Percentiles rank a stretch among this genome's conserved stretches.
Conservation (phyloP, 495 filamentous ascomycete genomes). For the Neurospora sp. region DNA sequence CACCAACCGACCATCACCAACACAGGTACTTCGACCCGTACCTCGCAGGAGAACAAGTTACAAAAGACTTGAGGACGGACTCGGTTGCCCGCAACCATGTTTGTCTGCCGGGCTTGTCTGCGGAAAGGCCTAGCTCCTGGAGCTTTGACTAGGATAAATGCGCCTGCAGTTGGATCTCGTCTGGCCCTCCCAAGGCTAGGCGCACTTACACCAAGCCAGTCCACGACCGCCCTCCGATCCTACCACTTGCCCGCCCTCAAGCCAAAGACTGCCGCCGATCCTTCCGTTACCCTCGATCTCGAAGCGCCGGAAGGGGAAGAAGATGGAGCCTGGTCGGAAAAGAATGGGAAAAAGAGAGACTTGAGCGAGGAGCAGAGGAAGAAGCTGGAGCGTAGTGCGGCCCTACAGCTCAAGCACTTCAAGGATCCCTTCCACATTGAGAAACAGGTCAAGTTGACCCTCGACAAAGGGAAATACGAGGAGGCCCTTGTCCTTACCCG, state of each 20-base stretch:
- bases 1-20: neutral
- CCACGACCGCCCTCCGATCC: neutral
- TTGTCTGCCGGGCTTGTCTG: slow-evolving; percentile 29
- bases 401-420: slow-evolving; percentile 53
- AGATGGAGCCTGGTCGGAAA: neutral
- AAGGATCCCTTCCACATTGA: slow-evolving; percentile 58
- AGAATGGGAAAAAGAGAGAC: neutral
- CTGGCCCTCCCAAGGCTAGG: neutral
- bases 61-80: neutral
- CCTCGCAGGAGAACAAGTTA: neutral
- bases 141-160: neutral
- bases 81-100: slow-evolving; percentile 21
- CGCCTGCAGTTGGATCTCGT: neutral
- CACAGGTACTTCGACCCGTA: neutral
- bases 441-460: slow-evolving; percentile 44
- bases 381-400: slow-evolving; percentile 22
- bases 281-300: neutral
- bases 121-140: slow-evolving; percentile 11
- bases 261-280: neutral
- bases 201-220: neutral
- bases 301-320: neutral
- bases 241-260: neutral
- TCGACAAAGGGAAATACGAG: slow-evolving; percentile 44
- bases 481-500: slow-evolving; percentile 60
- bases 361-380: slow-evolving; percentile 2